These are phyloP conservation scores for Ceratobasidium sp. DNA, from an alignment of 1,284 basidiomycete genomes.

Conservation along the genomic window DNA sequence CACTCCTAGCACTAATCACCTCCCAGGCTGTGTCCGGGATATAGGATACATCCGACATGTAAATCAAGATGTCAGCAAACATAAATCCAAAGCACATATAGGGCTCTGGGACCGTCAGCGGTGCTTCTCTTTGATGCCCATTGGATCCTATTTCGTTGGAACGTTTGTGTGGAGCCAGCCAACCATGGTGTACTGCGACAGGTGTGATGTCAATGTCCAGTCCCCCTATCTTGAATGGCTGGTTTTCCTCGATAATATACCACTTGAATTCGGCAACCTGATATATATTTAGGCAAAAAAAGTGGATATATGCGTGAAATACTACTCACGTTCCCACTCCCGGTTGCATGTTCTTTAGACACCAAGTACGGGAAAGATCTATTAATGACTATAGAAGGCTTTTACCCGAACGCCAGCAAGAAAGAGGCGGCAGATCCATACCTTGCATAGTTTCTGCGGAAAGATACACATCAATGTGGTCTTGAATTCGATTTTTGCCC, in stretches of 20 bases:
- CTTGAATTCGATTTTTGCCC: conserved; percentile 69
- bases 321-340: conserved; percentile 76
- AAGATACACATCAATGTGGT: conserved; percentile 78
- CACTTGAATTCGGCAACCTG: conserved; percentile 82
- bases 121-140: conserved; percentile 48
- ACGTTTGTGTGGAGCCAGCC: background rate
- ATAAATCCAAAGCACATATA: conserved; percentile 81
- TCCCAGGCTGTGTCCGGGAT: conserved; percentile 78
- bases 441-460: conserved; percentile 70
- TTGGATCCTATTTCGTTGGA: conserved; percentile 55
- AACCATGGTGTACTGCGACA: conserved; percentile 62
- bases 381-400: conserved; percentile 63
- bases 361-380: conserved; percentile 84
- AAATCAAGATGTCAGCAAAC: conserved; percentile 71
- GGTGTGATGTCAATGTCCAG: conserved; percentile 75
- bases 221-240: conserved; percentile 73
- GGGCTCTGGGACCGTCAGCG: conserved; percentile 56
- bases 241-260: conserved; percentile 77
- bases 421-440: background rate
- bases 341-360: conserved; percentile 79
- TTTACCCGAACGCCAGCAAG: background rate
- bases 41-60: conserved; percentile 80
- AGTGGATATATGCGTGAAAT: conserved; percentile 48
- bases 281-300: background rate
- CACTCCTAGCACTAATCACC: conserved; percentile 58